Base-by-base conservation (phyloP, 2,329 filamentous ascomycete species). In the Xylaria hypoxylon region DNA sequence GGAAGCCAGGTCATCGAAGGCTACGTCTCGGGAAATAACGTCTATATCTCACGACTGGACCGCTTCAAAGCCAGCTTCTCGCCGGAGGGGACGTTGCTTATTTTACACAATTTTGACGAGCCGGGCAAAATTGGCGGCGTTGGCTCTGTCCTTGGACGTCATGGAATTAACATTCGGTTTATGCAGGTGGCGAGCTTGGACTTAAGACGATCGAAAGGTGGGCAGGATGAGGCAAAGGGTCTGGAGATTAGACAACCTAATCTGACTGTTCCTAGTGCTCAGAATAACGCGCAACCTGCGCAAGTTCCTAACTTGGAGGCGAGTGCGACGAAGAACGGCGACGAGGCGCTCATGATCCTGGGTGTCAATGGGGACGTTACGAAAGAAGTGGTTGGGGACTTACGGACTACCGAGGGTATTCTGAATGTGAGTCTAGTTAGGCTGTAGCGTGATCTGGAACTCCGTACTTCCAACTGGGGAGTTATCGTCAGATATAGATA, bases 81-180 rank as follows among this genome's bases (percentile, higher is more conserved):
- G 11, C 92, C 92, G 0, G 86, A 91, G 65, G 92, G 92, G 0
- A 92, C 88, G 0, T 77, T 95, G 65, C 82, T 94, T n/a, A 90
- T 95, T 65, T 86, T 93, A 73, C 87, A 93, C 74, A 95, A 95
- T 80, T 94, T 92, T 73, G 92, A 96, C 75, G 86, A 89, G 69
- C 91, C 91, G 0, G 92, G 92, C 11, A 94, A 94, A 82, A 95
- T 96, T 76, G 92, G 92, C 2, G 88, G 89, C 42, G 92, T 96
- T 2, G 92, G 92, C 0, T 89, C 85, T 64, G 84, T 89, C 58
- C 80, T 95, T 28, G 92, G 92, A 0, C 84, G 84, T 42, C 86
- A 90, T 42, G 88, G 87, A 0, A 88, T 96, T 59, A 96, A 96
- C 74, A 93, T 95, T 77, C 86, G 86, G 51, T 94, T 90, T 76